Conservation (phyloP, 108 stramenopile genomes). For the Aureococcus anophagefferens region DNA sequence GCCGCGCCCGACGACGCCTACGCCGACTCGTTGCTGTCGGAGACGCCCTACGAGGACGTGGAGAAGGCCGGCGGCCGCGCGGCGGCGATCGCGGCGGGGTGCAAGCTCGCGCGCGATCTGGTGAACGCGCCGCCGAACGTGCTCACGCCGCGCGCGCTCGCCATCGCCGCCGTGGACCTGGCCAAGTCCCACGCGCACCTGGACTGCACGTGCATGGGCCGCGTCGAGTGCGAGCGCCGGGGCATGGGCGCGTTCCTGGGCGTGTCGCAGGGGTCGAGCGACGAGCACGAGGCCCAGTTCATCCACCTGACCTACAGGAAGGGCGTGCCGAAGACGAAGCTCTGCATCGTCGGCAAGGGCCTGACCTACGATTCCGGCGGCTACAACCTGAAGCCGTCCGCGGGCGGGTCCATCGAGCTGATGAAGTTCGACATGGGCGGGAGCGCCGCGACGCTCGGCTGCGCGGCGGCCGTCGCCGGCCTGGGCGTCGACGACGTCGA, state of each 20-base stretch:
- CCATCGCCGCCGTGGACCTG: conserved; percentile 65
- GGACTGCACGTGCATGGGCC: conserved; percentile 63
- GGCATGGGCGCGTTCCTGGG: conserved; percentile 90
- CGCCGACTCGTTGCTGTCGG: conserved; percentile 35
- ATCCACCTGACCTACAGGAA: conserved; percentile 81
- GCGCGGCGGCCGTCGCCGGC: conserved; percentile 62
- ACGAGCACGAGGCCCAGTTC: conserved; percentile 80
- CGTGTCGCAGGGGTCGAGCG: conserved; percentile 67
- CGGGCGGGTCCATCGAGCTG: conserved; percentile 81
- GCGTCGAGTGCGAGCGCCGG: conserved; percentile 67
- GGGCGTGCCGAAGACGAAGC: conserved; percentile 43
- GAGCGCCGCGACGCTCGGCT: conserved; percentile 63
- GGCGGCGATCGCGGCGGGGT: conserved; percentile 32
- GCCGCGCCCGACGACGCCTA: conserved; percentile 21
- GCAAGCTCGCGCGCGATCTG: conserved; percentile 71
- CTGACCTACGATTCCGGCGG: conserved; percentile 96
- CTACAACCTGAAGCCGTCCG: conserved; percentile 94
- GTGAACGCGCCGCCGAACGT: conserved; percentile 95
- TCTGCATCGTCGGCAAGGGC: conserved; percentile 87
- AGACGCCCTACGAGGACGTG: conserved; percentile 4
- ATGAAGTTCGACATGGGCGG: conserved; percentile 99
- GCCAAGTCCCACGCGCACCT: conserved; percentile 63
- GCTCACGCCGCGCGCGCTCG: conserved; percentile 68
- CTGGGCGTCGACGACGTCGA: conserved; percentile 68
- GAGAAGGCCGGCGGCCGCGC: no score